Evolutionary conservation across 1,284 basidiomycete genomes (phyloP).

Genomic region (Ustilago crameri): DNA sequence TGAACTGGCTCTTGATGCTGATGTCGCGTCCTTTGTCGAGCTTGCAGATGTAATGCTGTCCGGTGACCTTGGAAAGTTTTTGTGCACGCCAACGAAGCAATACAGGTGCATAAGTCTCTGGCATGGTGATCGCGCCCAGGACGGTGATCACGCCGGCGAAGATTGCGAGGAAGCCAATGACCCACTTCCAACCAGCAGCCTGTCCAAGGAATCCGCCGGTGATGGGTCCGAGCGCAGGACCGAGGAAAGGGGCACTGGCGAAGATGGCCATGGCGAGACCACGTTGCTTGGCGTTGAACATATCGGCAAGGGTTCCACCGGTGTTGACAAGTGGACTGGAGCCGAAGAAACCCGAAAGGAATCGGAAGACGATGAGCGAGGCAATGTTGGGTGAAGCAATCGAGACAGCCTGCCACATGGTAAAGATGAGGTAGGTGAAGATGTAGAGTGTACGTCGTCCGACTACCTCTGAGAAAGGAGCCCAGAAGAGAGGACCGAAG

Average conservation of each 20-base stretch:
- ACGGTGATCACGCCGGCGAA: conserved; percentile 74
- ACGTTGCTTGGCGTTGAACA: conserved; percentile 77
- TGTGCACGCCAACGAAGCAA: conserved; percentile 58
- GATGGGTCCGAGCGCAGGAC: conserved; percentile 72
- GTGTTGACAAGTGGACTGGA: conserved; percentile 71
- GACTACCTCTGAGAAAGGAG: conserved; percentile 75
- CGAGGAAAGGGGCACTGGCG: conserved; percentile 80
- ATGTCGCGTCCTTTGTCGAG: conserved; percentile 60
- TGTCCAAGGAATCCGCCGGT: conserved; percentile 70
- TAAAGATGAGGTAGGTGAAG: conserved; percentile 73
- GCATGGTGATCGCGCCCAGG: conserved; percentile 76
- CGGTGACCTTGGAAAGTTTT: conserved; percentile 55
- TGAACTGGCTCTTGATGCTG: conserved; percentile 53
- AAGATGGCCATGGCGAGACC: conserved; percentile 80
- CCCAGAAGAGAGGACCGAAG: conserved; percentile 71
- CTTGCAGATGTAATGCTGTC: conserved; percentile 56
- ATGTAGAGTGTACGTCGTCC: conserved; percentile 77
- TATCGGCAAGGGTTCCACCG: conserved; percentile 73
- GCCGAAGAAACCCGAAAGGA: conserved; percentile 76
- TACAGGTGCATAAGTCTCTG: conserved; percentile 74
- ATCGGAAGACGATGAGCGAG: conserved; percentile 76
- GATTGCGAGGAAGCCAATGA: conserved; percentile 79
- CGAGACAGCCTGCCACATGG: conserved; percentile 76
- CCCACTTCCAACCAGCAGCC: conserved; percentile 75
- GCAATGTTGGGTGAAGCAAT: conserved; percentile 76